Evolutionary conservation across 2,329 filamentous ascomycete genomes (phyloP).

Genomic region (Penicillium corylophilum): DNA sequence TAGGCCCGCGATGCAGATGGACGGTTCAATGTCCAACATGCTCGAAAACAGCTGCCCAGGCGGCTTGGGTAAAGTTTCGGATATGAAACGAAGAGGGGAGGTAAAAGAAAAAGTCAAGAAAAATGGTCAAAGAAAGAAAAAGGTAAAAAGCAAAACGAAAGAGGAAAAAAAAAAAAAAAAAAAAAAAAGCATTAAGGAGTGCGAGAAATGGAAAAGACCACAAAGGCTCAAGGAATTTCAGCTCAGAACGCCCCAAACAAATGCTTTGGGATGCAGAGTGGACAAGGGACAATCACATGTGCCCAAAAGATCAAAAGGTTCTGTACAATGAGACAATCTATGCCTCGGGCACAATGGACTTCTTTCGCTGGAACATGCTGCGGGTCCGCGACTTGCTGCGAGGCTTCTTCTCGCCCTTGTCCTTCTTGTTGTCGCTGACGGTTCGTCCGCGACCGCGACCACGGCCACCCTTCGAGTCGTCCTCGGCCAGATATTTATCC

Average conservation of each 20-base stretch:
- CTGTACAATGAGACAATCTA: slow-evolving; percentile 15
- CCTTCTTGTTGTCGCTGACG: slow-evolving; percentile 62
- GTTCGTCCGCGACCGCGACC: slow-evolving; percentile 33
- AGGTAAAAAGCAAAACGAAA: slow-evolving; percentile 15
- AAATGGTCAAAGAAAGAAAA: slow-evolving; percentile 11
- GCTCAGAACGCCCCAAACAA: slow-evolving; percentile 18
- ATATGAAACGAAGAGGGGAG: slow-evolving; percentile 4
- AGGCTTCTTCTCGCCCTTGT: slow-evolving; percentile 67
- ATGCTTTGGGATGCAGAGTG: slow-evolving; percentile 20
- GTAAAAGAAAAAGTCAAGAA: too few species aligned
- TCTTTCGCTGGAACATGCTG: slow-evolving; percentile 68
- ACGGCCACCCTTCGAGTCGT: slow-evolving; percentile 40
- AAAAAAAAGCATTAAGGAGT: slow-evolving; percentile 7
- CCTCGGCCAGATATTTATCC: slow-evolving; percentile 78
- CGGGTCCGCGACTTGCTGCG: slow-evolving; percentile 75
- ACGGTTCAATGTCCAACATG: slow-evolving; percentile 5
- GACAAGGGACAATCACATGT: slow-evolving; percentile 2
- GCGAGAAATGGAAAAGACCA: slow-evolving; percentile 5
- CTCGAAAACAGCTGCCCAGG: slow-evolving; percentile 26
- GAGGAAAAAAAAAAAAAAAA: slow-evolving; percentile 7
- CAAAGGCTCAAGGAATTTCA: slow-evolving; percentile 10
- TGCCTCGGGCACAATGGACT: slow-evolving; percentile 35
- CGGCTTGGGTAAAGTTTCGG: slow-evolving; percentile 15
- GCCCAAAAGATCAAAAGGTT: slow-evolving; percentile 3
- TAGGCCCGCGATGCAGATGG: slow-evolving; percentile 22